Evolutionary conservation across 108 stramenopile species (phyloP).

Genomic region (Asterionellopsis glacialis): DNA sequence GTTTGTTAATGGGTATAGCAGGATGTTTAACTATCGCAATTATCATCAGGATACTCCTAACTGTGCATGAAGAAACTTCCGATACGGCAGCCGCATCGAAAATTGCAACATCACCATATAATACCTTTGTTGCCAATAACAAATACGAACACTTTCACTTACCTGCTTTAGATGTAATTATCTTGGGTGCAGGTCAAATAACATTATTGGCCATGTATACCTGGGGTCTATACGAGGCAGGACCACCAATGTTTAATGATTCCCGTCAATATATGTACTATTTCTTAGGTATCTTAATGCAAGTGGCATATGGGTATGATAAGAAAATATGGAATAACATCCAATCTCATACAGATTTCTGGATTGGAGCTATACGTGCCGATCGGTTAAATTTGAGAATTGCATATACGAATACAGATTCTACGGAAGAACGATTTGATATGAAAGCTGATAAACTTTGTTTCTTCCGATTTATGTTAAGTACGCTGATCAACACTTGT

Average conservation of each 20-base stretch:
- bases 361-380: too few relatives aligned
- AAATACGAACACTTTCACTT: background rate
- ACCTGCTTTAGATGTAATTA: background rate
- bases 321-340: too few relatives aligned
- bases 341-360: too few relatives aligned
- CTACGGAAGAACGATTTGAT: too few relatives aligned
- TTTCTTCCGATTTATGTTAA: background rate
- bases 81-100: background rate
- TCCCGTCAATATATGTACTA: background rate
- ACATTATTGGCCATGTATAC: background rate
- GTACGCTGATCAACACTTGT: background rate
- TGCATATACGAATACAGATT: too few relatives aligned
- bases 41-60: background rate
- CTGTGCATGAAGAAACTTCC: background rate
- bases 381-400: too few relatives aligned
- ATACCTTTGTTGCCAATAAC: background rate
- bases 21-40: background rate
- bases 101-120: background rate
- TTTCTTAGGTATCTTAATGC: background rate
- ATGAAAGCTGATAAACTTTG: too few relatives aligned
- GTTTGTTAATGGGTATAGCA: background rate
- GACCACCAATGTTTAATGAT: background rate
- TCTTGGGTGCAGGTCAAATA: background rate
- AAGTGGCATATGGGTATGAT: background rate
- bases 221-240: constrained; percentile 1